phyloP scores from a whole-genome alignment of 2,329 filamentous ascomycete genomes.

The Aureobasidium sp. region DNA sequence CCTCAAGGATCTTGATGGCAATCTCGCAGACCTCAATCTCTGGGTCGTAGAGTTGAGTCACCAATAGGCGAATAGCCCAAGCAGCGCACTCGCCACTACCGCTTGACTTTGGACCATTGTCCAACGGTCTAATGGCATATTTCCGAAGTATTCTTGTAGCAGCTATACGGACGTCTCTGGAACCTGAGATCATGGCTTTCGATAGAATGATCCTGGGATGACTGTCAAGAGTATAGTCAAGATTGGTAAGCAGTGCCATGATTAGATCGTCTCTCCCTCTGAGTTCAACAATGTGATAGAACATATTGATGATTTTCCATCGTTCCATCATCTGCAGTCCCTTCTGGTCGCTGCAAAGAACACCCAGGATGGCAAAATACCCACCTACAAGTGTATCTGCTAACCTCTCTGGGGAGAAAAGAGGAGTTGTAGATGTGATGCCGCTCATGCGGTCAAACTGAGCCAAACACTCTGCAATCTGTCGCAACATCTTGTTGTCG shows the following conservation, averaged over 20 bases:
- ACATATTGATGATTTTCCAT: constrained; percentile 99
- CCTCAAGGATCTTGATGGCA: constrained; percentile 93
- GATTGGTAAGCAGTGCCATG: constrained; percentile 76
- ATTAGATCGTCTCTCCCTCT: constrained; percentile 87
- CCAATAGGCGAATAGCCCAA: constrained; percentile 93
- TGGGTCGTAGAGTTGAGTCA: constrained; percentile 96
- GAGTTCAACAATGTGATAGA: constrained; percentile 94
- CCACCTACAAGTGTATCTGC: constrained; percentile 81
- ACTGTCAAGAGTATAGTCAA: constrained; percentile 79
- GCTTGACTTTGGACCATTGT: constrained; percentile 28
- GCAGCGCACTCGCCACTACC: constrained; percentile 61
- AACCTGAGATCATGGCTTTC: constrained; percentile 85
- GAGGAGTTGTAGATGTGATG: constrained; percentile 68
- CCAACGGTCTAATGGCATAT: constrained; percentile 60
- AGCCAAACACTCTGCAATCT: constrained; percentile 90
- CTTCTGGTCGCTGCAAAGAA: constrained; percentile 71
- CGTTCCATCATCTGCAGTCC: constrained; percentile 85
- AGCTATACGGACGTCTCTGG: constrained; percentile 84
- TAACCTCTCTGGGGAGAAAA: constrained; percentile 81
- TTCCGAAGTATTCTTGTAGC: constrained; percentile 80
- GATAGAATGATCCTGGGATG: constrained; percentile 89
- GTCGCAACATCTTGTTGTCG: constrained; percentile 86
- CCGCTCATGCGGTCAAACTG: constrained; percentile 81
- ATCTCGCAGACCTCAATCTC: constrained; percentile 95
- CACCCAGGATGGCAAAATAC: constrained; percentile 88